phyloP scores from a whole-genome alignment of 179 eudicot genomes.

The Corrigiola litoralis region DNA sequence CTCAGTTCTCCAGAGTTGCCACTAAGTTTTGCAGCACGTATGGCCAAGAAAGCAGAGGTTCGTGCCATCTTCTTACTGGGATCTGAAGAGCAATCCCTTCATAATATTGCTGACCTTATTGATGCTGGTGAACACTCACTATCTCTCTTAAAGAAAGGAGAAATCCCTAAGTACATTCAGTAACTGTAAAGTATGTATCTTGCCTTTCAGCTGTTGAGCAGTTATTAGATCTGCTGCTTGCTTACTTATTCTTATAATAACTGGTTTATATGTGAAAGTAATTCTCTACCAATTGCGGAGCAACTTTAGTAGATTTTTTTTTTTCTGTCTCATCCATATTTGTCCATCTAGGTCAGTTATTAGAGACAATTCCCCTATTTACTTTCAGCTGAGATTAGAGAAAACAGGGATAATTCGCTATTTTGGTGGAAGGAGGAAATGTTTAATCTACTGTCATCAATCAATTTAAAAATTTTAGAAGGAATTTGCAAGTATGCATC shows the following conservation, averaged over 20 bases:
- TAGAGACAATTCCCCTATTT: too few relatives aligned
- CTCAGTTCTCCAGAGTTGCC: constrained; percentile 74
- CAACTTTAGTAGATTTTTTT: too few relatives aligned
- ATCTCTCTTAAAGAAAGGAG: constrained; percentile 58
- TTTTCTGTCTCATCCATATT: too few relatives aligned
- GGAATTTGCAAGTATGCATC: too few relatives aligned
- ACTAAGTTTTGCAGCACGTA: constrained; percentile 56
- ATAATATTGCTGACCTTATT: constrained; percentile 74
- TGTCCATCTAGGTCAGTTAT: too few relatives aligned
- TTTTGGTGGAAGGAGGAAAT: neutral
- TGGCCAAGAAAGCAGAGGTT: constrained; percentile 77
- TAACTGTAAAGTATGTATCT: constrained; percentile 14
- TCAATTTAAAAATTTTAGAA: too few relatives aligned
- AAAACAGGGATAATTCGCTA: too few relatives aligned
- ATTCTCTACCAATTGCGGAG: neutral
- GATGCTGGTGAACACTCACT: constrained; percentile 70
- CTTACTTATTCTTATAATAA: neutral
- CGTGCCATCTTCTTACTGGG: constrained; percentile 70
- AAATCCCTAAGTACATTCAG: constrained; percentile 65
- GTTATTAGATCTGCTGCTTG: neutral
- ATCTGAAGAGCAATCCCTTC: constrained; percentile 70
- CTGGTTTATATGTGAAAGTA: neutral
- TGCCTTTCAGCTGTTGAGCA: neutral
- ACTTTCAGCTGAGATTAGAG: too few relatives aligned
- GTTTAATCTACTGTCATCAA: too few relatives aligned